Conservation (phyloP, 2,329 filamentous ascomycete species). For the Colletotrichum sp. region DNA sequence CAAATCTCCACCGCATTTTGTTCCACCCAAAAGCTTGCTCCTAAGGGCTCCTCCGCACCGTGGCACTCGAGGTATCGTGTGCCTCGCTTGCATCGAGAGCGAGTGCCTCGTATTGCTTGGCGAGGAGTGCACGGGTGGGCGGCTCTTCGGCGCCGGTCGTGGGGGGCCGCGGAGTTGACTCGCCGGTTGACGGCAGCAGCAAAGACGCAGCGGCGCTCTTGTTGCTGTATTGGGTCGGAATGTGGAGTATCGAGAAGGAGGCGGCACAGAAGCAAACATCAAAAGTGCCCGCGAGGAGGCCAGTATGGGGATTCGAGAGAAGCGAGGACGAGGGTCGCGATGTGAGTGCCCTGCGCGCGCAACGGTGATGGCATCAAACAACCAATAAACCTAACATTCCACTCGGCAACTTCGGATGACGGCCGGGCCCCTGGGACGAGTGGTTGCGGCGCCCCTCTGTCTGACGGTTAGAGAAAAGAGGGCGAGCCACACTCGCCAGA, state of each 20-base stretch:
- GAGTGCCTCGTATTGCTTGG: background rate
- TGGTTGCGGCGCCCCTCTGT: background rate
- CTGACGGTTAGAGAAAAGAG: conserved; percentile 8
- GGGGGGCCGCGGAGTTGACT: background rate
- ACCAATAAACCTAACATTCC: conserved; percentile 9
- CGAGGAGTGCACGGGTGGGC: background rate
- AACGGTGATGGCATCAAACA: conserved; percentile 8
- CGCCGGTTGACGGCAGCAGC: background rate
- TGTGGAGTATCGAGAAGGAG: background rate
- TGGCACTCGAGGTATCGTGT: background rate
- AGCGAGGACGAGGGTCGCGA: background rate
- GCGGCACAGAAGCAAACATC: background rate
- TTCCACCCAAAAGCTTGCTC: background rate
- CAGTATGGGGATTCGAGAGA: background rate
- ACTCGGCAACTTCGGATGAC: conserved; percentile 12
- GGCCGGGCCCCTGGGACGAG: background rate
- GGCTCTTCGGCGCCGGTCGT: background rate
- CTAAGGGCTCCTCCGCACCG: background rate
- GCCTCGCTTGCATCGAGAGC: background rate
- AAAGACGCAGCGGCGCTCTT: background rate
- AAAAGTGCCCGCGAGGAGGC: background rate
- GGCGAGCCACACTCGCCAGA: background rate
- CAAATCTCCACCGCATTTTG: background rate
- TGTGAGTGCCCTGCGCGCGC: background rate
- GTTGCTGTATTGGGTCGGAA: background rate